phyloP scores from a whole-genome alignment of 2,329 filamentous ascomycete species.

The Raffaelea ambrosiae region DNA sequence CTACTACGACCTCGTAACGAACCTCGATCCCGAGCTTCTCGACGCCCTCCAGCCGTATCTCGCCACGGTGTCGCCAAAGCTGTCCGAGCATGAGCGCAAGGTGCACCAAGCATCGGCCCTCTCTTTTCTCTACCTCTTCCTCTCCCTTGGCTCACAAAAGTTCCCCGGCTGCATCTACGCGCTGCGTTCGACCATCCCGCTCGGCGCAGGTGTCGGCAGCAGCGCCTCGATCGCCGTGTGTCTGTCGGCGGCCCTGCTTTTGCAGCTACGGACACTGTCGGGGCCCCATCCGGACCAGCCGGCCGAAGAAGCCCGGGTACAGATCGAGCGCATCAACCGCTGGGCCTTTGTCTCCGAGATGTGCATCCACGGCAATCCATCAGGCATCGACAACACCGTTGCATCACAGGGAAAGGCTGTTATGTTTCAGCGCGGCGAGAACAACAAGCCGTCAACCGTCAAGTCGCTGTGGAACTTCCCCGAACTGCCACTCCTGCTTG shows the following conservation, averaged over 20 bases:
- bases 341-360: slow-evolving; percentile 98
- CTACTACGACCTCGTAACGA: slow-evolving; percentile 84
- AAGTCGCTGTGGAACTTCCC: slow-evolving; percentile 78
- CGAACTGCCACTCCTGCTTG: slow-evolving; percentile 78
- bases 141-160: slow-evolving; percentile 72
- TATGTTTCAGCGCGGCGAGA: slow-evolving; percentile 75
- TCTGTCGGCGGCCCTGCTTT: slow-evolving; percentile 70
- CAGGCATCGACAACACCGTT: slow-evolving; percentile 95
- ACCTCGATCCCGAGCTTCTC: slow-evolving; percentile 74
- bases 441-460: slow-evolving; percentile 68
- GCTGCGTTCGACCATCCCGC: slow-evolving; percentile 86
- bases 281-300: slow-evolving; percentile 91
- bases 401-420: slow-evolving; percentile 90
- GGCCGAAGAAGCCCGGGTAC: slow-evolving; percentile 73
- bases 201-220: slow-evolving; percentile 83
- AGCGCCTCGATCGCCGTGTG: slow-evolving; percentile 94
- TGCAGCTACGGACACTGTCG: slow-evolving; percentile 80
- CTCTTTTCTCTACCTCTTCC: slow-evolving; percentile 86
- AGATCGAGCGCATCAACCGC: slow-evolving; percentile 90
- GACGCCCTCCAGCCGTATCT: slow-evolving; percentile 75
- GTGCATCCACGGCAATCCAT: slow-evolving; percentile 95
- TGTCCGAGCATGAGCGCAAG: slow-evolving; percentile 65
- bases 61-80: slow-evolving; percentile 55
- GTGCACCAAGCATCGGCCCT: slow-evolving; percentile 75
- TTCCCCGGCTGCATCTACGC: slow-evolving; percentile 83